These are phyloP conservation scores for Wickerhamomyces canadensis DNA, from an alignment of 805 yeast species.

Conservation along the genomic window DNA sequence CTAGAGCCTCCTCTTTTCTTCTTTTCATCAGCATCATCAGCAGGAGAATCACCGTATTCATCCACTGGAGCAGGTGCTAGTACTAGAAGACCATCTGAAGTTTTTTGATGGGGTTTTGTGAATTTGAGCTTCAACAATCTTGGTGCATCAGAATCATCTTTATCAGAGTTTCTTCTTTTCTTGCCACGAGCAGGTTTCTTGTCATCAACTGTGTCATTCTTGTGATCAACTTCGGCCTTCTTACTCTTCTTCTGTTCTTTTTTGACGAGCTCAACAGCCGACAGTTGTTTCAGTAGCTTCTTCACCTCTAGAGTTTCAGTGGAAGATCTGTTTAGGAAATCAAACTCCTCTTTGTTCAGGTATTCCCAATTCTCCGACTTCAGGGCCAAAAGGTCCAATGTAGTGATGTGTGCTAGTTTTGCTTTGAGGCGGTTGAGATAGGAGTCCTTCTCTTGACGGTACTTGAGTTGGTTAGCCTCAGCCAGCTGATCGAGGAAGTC, in stretches of 20 bases:
- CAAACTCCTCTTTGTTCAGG: constrained; percentile 21
- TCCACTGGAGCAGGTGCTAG: constrained; percentile 5
- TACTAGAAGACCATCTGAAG: constrained; percentile 4
- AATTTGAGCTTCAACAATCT: constrained; percentile 11
- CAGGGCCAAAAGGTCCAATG: constrained; percentile 19
- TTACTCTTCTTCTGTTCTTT: constrained; percentile 13
- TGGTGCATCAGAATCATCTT: background rate
- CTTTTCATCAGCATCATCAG: background rate
- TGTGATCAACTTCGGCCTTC: constrained; percentile 1
- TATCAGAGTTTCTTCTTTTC: constrained; percentile 10
- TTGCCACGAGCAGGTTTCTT: constrained; percentile 1
- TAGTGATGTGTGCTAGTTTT: constrained; percentile 23
- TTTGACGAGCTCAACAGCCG: constrained; percentile 18
- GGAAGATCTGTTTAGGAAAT: constrained; percentile 21
- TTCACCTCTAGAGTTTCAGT: constrained; percentile 22
- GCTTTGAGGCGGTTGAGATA: constrained; percentile 19
- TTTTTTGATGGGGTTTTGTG: constrained; percentile 7
- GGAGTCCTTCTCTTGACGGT: constrained; percentile 18
- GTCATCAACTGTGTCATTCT: background rate
- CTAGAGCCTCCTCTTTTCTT: background rate
- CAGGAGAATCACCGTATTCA: background rate
- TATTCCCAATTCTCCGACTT: constrained; percentile 24
- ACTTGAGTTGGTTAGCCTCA: constrained; percentile 17
- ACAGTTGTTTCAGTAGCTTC: constrained; percentile 23
- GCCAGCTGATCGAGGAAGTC: constrained; percentile 14